Base-by-base conservation (phyloP, 2,329 filamentous ascomycete genomes). In the Chaetomium strumarium region DNA sequence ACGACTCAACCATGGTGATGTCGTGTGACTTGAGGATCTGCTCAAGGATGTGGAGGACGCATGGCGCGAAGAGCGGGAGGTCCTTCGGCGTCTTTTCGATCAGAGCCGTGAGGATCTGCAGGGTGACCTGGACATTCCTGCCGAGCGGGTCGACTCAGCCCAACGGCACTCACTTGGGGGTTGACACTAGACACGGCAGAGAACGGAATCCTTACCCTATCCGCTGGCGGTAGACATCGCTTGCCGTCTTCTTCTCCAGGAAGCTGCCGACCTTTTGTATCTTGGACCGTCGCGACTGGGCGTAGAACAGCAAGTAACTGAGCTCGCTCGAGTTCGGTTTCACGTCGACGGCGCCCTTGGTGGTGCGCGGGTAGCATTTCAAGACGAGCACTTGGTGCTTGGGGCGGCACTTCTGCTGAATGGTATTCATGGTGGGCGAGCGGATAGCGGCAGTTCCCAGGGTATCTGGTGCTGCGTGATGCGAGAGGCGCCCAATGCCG, bases 291-390 rank as follows among this genome's bases (percentile, higher is more conserved):
- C 92, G 88, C 62, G 91, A 96, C 67, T 88, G 95, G 56, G 89
- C 90, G 75, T 99, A 97, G 78, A 95, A 97, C 50, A 97, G 83
- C 59, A 99, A 81, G 68, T 97, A 97, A 71, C 90, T 95, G 58
- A 99, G 82, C 76, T 99, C 93, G 72, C 90, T 95, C 60, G 90
- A 90, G 72, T 97, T 97, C 41, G 93, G 91, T 72, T 92, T 95
- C 66, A 96, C 90, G 65, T 96, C 90, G 67, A 91, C 86, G 57
- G 88, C 85, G 47, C 89, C 90, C 73, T 96, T 97, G 60, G 88
- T 88, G 59, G 88, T 91, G 62, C 87, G 86, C 38, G 93, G 93
- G 70, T 96, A 99, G 76, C 92, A 97, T 75, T 96, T 96, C 60
- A 96, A 81, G 61, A 96, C 86, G 56, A 97, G 77, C 62, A 96